Base-by-base conservation (phyloP, 2,329 filamentous ascomycete genomes). In the Aspergillus chevalieri region DNA sequence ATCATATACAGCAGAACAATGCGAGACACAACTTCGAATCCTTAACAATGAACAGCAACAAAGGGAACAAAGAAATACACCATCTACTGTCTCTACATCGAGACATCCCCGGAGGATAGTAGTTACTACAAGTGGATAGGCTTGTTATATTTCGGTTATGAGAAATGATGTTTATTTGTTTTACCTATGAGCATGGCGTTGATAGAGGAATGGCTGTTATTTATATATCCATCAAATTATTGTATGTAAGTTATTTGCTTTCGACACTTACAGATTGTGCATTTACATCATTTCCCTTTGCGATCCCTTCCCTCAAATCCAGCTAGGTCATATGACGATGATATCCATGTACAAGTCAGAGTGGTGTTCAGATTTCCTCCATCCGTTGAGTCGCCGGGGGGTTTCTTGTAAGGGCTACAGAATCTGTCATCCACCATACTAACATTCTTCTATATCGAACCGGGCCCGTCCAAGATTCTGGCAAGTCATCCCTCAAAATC, bases 1-100 rank as follows among this genome's bases (percentile, higher is more conserved):
- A 51, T 47, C 51, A 15, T 72, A 68, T 46, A 67, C 65, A 2
- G 54, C 68, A 15, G 59, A 65, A 46, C 63, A 70, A 59, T 71
- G 70, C 51, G 60, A 66, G 54, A 52, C 61, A 46, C 65, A 69
- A 54, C 48, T 70, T 46, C 57, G 52, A 19, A 52, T 60, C 5
- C 48, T 67, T 3, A 60, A 67, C 5, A 60, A 67, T 17, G 30
- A 53, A 6, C 58, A 56, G 48, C 44, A 60, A 39, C 47, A 56
- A 10, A 34, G 19, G 28, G 45, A 39, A 46, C 55, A 60, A 6
- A 50, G 47, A 14, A 48, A 46, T 48, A 49, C 36, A 5, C 55
- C 60, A 9, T 54, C 56, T 3, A 50, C 59, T 46, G 17, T 14
- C 17, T 24, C 9, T 9, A 44, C 43, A 46, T 36, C 52, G 14